Base-by-base conservation (phyloP, 2,329 filamentous ascomycete genomes). In the Gaeumannomyces tritici region DNA sequence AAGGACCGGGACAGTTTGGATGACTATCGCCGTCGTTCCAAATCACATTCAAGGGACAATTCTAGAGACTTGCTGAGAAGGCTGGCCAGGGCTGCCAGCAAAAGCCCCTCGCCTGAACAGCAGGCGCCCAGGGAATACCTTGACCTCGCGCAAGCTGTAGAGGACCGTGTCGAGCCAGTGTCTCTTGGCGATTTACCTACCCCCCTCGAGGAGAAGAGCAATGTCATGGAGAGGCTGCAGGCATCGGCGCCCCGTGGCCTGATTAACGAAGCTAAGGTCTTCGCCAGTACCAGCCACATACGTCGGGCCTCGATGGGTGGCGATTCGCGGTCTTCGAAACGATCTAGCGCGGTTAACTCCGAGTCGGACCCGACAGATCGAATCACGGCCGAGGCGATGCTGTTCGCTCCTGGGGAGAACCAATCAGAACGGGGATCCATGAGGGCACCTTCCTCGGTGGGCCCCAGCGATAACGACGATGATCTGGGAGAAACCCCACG, bases 391-490 rank as follows among this genome's bases (percentile, higher is more conserved):
- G 83, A 86, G 70, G 78, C 80, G 73, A 79, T 77, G 59, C 75
- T 86, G 11, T 86, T 86, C 69, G 83, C 81, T 18, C 80, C 78
- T 0, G 67, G 72, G 21, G 82, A 85, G 35, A 54, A 61, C 64
- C 76, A 83, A 55, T 86, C 83, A 1, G 83, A 85, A 66, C 77
- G 74, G 56, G 82, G 82, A 1, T 85, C 83, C 4, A 72, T 79
- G 24, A 77, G 80, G 51, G 82, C 79, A 4, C 75, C 78, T 2
- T 85, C 83, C 0, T 75, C 75, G n/a, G 67, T 68, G 54, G 73
- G 73, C 2, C 74, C 75, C 11, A 70, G 63, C 4, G 74, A 74
- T 4, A 70, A 73, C 24, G 70, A 70, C 31, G 68, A 70, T 11
- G 65, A 42, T 28, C 71, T 72, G 4, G 77, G 80, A 7, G 76